Evolutionary conservation across 2,329 filamentous ascomycete genomes (phyloP).

Genomic region (Alternaria gaisen): DNA sequence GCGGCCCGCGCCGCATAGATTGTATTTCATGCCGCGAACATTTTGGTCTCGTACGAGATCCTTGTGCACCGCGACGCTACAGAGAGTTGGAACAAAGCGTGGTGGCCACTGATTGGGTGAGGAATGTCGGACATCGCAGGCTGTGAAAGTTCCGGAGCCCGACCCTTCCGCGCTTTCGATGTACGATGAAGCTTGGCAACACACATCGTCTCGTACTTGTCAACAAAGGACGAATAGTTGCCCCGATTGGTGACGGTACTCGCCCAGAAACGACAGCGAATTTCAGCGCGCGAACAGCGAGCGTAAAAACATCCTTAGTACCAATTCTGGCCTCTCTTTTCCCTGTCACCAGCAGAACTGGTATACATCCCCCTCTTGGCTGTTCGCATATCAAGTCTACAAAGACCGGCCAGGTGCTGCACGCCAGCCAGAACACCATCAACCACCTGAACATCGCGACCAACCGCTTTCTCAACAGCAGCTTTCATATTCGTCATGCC

Average conservation of each 20-base stretch:
- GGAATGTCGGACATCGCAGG: too few relatives aligned
- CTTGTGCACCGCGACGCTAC: too few relatives aligned
- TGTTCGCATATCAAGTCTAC: slow-evolving; percentile 57
- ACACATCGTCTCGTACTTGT: neutral
- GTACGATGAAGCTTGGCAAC: too few relatives aligned
- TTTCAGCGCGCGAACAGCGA: neutral
- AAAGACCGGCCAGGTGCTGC: slow-evolving; percentile 57
- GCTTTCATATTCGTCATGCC: slow-evolving; percentile 60
- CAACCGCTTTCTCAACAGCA: slow-evolving; percentile 59
- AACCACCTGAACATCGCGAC: slow-evolving; percentile 58
- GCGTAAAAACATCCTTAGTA: neutral
- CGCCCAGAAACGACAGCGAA: neutral
- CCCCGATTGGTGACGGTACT: neutral
- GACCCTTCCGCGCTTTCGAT: too few relatives aligned
- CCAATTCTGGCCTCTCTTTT: neutral
- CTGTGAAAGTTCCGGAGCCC: too few relatives aligned
- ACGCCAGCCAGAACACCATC: slow-evolving; percentile 62
- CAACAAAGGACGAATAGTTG: neutral
- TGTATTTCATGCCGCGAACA: too few relatives aligned
- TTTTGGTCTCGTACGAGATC: too few relatives aligned
- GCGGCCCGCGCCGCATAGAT: too few relatives aligned
- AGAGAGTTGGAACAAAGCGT: too few relatives aligned
- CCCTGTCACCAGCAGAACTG: slow-evolving; percentile 39
- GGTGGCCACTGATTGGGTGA: too few relatives aligned
- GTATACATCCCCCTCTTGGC: slow-evolving; percentile 57